Evolutionary conservation across 768 basidiomycete species (phyloP), one percentile per base, ranked within the genome.

Genomic region (Boletus vinaceobasis): DNA sequence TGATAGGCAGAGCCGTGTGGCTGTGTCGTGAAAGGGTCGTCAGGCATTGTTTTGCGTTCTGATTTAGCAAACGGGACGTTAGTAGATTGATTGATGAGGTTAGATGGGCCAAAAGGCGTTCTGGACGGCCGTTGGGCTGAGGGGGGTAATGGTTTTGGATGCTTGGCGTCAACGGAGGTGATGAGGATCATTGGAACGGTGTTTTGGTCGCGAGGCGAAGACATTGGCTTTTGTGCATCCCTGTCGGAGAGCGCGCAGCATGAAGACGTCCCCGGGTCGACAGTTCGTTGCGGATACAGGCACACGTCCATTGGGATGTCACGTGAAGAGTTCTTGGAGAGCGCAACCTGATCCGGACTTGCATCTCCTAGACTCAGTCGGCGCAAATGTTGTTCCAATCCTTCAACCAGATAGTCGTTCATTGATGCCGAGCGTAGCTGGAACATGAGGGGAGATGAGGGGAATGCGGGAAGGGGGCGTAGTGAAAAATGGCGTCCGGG

Each of bases 101-200:
- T 55, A 23, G 58, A 58, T 6, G 44, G 40, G 21, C 58, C 23
- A 19, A 67, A 40, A 7, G 64, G 66, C 19, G 55, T 46, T 39
- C 53, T 58, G 9, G 55, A 51, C 13, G 50, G 43, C 8, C 50
- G 64, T 5, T 19, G 47, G 15, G 44, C 17, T 0, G 64, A 69
- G 1, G 37, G 46, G 9, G 56, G 65, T 11, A 66, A 52, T 4
- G 61, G 64, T 49, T 54, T 69, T 0, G 58, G 39, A n/a, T 64
- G 55, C 9, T 66, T 61, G 32, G 66, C 64, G 14, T 56, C 65
- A 23, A 56, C 67, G 37, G 66, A 67, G 2, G 66, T 69, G 52
- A 67, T 42, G 17, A 67, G 35, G 44, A 67, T 67, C 49, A 45
- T 56, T 1, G 66, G 66, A 19, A 66, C 45, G 33, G 21, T n/a